Evolutionary conservation across 306 rosid genomes (phyloP), one percentile per base, ranked within the genome.

Genomic region (Medicago arabica): DNA sequence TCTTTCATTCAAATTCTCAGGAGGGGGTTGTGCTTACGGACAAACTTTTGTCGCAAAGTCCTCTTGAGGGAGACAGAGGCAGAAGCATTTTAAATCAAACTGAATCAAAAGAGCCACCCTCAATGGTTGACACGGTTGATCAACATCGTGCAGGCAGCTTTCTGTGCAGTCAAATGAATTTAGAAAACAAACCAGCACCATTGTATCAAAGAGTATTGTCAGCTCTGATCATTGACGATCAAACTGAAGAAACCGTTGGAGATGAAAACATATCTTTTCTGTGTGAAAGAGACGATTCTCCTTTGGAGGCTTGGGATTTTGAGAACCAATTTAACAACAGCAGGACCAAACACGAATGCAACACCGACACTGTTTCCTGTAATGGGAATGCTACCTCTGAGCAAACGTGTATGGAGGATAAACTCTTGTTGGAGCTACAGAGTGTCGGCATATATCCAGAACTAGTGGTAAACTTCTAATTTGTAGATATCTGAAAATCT

Each of bases 121-220:
- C 83, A 51, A 74, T 70, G 82, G 72, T 62, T 46, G 76, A 82
- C 81, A 70, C 74, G 75, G 73, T 79, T 75, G 88, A 82, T 78
- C 86, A 72, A 68, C 67, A 55, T 69, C 36, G 50, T 46, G 81
- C 78, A 18, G 59, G 63, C 65, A 86, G 64, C 67, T 17, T 79
- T 85, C 72, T 73, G 38, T 38, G 80, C 75, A 79, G 79, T 79
- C 82, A 74, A 76, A 40, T 71, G 77, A 85, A 72, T 63, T 78
- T 85, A 51, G 85, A 78, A 75, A 83, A 68, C 84, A 82, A 58
- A 60, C 72, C 79, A 69, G 78, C 85, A 61, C 96, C 96, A 7
- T 78, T 91, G 70, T 93, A 86, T 83, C 94, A 88, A 76, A 87
- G 94, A 77, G 96, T 93, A 44, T 76, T 91, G 81, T 72, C 97